A percentile compares a stretch with the other conserved stretches of the same genome.
phyloP scores from a whole-genome alignment of 2,329 filamentous ascomycete species.

The Truncatella angustata region DNA sequence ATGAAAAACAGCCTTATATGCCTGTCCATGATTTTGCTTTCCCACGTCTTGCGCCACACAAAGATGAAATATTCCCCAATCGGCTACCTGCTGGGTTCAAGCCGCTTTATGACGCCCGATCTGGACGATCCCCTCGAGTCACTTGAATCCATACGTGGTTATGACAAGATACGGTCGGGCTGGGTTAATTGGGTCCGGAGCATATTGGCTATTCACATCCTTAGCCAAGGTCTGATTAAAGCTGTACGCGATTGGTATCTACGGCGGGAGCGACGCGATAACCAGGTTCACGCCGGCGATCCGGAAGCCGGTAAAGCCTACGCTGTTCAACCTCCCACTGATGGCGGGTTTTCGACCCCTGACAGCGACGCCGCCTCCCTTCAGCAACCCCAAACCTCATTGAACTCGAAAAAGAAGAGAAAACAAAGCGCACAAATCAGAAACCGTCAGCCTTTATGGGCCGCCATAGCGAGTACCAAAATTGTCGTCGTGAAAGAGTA shows the following conservation, averaged over 20 bases:
- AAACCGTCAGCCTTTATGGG: slow-evolving; percentile 90
- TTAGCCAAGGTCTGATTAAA: slow-evolving; percentile 70
- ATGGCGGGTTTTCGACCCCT: slow-evolving; percentile 49
- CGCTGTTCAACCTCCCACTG: slow-evolving; percentile 34
- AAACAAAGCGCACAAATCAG: slow-evolving; percentile 90
- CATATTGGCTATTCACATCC: slow-evolving; percentile 70
- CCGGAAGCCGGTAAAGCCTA: slow-evolving; percentile 60
- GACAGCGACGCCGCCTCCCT: slow-evolving; percentile 52
- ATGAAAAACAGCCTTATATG: slow-evolving; percentile 68
- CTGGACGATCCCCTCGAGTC: slow-evolving; percentile 48
- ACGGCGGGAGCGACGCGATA: slow-evolving; percentile 55
- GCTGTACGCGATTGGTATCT: slow-evolving; percentile 70
- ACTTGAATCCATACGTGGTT: slow-evolving; percentile 36
- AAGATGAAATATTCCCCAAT: slow-evolving; percentile 46
- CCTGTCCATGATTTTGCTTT: slow-evolving; percentile 62
- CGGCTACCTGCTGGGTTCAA: slow-evolving; percentile 44
- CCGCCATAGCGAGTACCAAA: slow-evolving; percentile 91
- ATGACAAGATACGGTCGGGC: slow-evolving; percentile 51
- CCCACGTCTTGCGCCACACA: slow-evolving; percentile 51
- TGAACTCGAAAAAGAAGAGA: slow-evolving; percentile 75
- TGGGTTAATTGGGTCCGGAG: slow-evolving; percentile 67
- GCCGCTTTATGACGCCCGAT: slow-evolving; percentile 43
- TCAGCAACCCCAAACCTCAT: slow-evolving; percentile 54
- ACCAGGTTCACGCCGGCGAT: slow-evolving; percentile 50
- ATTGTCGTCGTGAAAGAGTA: slow-evolving; percentile 93